Conservation (phyloP, 148 eudicot species). For the Persicaria maculosa region DNA sequence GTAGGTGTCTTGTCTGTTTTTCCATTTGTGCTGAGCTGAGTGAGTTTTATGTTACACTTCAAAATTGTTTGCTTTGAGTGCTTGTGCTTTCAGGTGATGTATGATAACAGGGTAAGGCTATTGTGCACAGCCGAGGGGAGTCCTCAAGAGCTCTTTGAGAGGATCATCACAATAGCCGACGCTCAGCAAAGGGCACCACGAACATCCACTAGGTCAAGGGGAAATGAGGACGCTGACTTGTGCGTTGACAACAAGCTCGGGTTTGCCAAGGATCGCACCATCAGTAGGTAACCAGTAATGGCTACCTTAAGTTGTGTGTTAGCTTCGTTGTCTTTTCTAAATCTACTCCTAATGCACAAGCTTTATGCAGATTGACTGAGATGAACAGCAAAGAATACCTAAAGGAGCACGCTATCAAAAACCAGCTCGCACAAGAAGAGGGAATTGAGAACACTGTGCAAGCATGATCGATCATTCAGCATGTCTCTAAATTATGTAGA, state of each 20-base stretch:
- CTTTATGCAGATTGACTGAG: constrained; percentile 63
- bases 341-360: not conserved
- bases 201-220: constrained; percentile 70
- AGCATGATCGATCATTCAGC: not conserved
- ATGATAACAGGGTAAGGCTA: constrained; percentile 75
- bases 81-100: constrained; percentile 52
- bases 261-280: constrained; percentile 87
- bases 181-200: constrained; percentile 61
- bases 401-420: constrained; percentile 44
- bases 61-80: too few relatives aligned
- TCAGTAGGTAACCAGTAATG: constrained; percentile 52
- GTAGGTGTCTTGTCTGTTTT: constrained; percentile 34
- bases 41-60: too few relatives aligned
- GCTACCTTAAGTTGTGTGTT: too few relatives aligned
- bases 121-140: constrained; percentile 80
- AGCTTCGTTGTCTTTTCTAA: not conserved
- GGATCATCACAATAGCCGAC: constrained; percentile 63
- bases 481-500: not conserved
- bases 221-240: constrained; percentile 59
- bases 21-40: not conserved
- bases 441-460: not conserved
- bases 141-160: constrained; percentile 64
- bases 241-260: constrained; percentile 90
- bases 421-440: not conserved
- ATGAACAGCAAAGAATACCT: constrained; percentile 88